A percentile compares a stretch with the other conserved stretches of the same genome.
phyloP scores from a whole-genome alignment of 2,329 filamentous ascomycete genomes.

The Curvularia sp. region DNA sequence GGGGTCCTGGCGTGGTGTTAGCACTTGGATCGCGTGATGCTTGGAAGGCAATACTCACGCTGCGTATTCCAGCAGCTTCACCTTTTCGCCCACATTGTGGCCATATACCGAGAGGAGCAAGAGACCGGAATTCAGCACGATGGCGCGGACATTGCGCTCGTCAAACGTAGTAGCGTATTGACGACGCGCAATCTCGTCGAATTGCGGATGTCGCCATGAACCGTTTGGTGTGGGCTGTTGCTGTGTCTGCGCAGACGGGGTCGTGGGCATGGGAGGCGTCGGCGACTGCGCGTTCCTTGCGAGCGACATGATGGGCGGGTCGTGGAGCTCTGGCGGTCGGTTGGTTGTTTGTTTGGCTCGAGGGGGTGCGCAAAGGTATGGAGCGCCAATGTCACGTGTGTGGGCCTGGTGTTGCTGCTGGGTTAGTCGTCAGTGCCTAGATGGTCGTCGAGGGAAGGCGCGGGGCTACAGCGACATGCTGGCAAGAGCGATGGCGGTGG shows the following conservation, averaged over 20 bases:
- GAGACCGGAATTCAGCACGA: conserved; percentile 71
- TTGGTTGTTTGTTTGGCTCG: conserved; percentile 20
- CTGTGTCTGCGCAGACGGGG: conserved; percentile 36
- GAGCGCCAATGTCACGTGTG: background rate
- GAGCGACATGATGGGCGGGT: conserved; percentile 27
- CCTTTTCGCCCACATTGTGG: conserved; percentile 26
- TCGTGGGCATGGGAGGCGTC: conserved; percentile 34
- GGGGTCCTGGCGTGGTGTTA: conserved; percentile 43
- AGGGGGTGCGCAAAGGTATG: conserved; percentile 2
- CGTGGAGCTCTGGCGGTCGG: conserved; percentile 7
- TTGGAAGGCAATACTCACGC: conserved; percentile 27
- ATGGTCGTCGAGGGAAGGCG: background rate
- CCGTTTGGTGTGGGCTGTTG: conserved; percentile 61
- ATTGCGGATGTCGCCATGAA: conserved; percentile 87
- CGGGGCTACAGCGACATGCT: conserved; percentile 11
- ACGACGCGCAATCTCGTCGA: conserved; percentile 84
- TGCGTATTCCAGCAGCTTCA: conserved; percentile 32
- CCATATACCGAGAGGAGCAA: conserved; percentile 59
- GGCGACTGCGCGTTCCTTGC: conserved; percentile 27
- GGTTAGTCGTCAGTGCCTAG: conserved; percentile 32
- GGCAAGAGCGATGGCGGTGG: background rate
- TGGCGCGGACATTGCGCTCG: conserved; percentile 74
- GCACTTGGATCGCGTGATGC: conserved; percentile 8
- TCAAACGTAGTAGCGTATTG: conserved; percentile 81
- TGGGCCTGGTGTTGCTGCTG: conserved; percentile 20